Evolutionary conservation across 2,329 filamentous ascomycete genomes (phyloP).

Genomic region (Microcyclosporella mali): DNA sequence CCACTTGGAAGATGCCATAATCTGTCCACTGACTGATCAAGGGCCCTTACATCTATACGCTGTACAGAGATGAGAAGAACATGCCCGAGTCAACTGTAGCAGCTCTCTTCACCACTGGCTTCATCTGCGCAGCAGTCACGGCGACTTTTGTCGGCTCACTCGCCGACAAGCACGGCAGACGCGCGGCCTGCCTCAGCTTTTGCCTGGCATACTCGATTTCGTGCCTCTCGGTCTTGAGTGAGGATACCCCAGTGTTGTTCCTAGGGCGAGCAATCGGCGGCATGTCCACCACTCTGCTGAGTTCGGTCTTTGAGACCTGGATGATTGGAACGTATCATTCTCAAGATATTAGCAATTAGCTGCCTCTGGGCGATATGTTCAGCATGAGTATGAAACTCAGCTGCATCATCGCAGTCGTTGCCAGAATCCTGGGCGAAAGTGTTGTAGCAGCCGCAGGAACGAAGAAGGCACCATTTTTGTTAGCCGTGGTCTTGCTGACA

Average conservation of each 20-base stretch:
- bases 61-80: slow-evolving; percentile 48
- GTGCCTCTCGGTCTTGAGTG: slow-evolving; percentile 47
- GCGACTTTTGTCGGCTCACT: slow-evolving; percentile 46
- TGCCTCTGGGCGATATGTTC: slow-evolving; percentile 47
- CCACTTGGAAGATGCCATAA: background rate
- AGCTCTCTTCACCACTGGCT: slow-evolving; percentile 43
- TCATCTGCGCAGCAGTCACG: slow-evolving; percentile 45
- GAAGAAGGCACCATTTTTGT: slow-evolving; percentile 49
- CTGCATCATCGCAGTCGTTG: slow-evolving; percentile 50
- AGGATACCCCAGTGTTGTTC: slow-evolving; percentile 44
- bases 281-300: slow-evolving; percentile 51
- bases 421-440: slow-evolving; percentile 49
- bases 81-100: slow-evolving; percentile 43
- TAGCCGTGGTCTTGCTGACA: slow-evolving; percentile 40
- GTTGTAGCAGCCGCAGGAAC: slow-evolving; percentile 45
- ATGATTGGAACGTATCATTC: slow-evolving; percentile 54
- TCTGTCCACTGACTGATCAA: slow-evolving; percentile 9
- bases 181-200: slow-evolving; percentile 49
- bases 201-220: slow-evolving; percentile 50
- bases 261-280: slow-evolving; percentile 51
- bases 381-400: slow-evolving; percentile 50
- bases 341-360: slow-evolving; percentile 38
- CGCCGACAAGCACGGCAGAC: slow-evolving; percentile 48
- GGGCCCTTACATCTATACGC: slow-evolving; percentile 48
- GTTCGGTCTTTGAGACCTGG: slow-evolving; percentile 57